Percentiles rank a stretch among this genome's conserved stretches.
phyloP scores from a whole-genome alignment of 176 grass and related monocot genomes.

The Otatea glauca region DNA sequence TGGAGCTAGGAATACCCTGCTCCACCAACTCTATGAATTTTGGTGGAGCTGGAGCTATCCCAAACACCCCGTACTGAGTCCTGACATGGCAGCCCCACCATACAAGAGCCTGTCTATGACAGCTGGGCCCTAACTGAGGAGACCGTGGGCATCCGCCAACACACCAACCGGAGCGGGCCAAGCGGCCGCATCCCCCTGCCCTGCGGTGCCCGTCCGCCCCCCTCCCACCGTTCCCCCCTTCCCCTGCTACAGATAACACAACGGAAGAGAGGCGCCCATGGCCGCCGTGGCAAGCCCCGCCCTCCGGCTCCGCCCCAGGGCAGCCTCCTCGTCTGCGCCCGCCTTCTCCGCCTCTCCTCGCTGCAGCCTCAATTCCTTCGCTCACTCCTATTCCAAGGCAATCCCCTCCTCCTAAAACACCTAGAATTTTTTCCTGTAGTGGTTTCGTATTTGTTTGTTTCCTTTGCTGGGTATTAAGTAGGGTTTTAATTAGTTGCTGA shows the following conservation, averaged over 20 bases:
- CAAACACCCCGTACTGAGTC: too few species aligned
- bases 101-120: background rate
- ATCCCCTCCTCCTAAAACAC: slow-evolving; percentile 21
- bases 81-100: background rate
- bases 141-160: background rate
- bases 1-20: too few species aligned
- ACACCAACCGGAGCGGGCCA: slow-evolving; percentile 11
- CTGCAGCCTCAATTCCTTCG: slow-evolving; percentile 43
- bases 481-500: background rate
- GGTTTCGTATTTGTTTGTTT: background rate
- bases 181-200: background rate
- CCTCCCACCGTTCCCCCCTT: background rate
- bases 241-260: slow-evolving; percentile 46
- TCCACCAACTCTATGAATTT: too few species aligned
- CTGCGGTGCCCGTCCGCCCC: slow-evolving; percentile 2
- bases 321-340: slow-evolving; percentile 16
- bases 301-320: slow-evolving; percentile 40
- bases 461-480: slow-evolving; percentile 9
- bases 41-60: too few species aligned
- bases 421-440: background rate
- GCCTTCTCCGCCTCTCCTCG: slow-evolving; percentile 17
- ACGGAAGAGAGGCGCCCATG: slow-evolving; percentile 33
- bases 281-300: slow-evolving; percentile 48
- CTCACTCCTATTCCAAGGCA: slow-evolving; percentile 40
- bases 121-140: background rate